Evolutionary conservation across 2,329 filamentous ascomycete genomes (phyloP).

Genomic region (Aspergillus fijiensis): DNA sequence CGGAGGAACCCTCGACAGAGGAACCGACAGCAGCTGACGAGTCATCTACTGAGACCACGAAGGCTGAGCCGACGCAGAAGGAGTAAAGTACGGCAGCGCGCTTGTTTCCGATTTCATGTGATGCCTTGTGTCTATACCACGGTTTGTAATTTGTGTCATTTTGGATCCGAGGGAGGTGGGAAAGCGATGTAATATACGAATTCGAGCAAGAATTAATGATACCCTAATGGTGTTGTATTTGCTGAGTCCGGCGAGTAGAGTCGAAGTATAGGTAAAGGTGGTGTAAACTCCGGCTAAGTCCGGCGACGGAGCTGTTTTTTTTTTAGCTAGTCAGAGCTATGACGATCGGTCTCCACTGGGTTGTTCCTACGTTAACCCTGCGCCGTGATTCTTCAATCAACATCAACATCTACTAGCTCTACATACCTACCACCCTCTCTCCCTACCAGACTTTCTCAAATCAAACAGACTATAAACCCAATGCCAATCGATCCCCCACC

Average conservation of each 20-base stretch:
- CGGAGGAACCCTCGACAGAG: background rate
- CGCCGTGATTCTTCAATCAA: background rate
- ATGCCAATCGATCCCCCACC: too few species aligned
- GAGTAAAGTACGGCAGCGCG: conserved; percentile 7
- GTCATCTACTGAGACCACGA: background rate
- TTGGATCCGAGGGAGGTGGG: conserved; percentile 6
- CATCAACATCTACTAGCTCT: background rate
- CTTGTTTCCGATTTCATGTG: conserved; percentile 2
- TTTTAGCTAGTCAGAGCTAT: background rate
- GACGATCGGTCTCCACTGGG: background rate
- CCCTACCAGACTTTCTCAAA: too few species aligned
- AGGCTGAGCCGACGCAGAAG: conserved; percentile 14
- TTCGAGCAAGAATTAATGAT: conserved; percentile 21
- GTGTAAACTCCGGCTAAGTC: background rate
- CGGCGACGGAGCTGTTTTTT: background rate
- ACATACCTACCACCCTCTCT: too few species aligned
- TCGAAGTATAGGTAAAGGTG: background rate
- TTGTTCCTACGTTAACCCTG: too few species aligned
- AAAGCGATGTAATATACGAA: conserved; percentile 23
- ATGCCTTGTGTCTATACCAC: conserved; percentile 16
- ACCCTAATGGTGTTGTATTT: conserved; percentile 12
- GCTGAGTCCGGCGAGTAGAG: background rate
- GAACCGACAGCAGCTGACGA: conserved; percentile 1
- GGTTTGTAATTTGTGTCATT: conserved; percentile 18
- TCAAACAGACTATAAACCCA: too few species aligned